Conservation (phyloP, 495 filamentous ascomycete genomes). For the Penicillium lividum region DNA sequence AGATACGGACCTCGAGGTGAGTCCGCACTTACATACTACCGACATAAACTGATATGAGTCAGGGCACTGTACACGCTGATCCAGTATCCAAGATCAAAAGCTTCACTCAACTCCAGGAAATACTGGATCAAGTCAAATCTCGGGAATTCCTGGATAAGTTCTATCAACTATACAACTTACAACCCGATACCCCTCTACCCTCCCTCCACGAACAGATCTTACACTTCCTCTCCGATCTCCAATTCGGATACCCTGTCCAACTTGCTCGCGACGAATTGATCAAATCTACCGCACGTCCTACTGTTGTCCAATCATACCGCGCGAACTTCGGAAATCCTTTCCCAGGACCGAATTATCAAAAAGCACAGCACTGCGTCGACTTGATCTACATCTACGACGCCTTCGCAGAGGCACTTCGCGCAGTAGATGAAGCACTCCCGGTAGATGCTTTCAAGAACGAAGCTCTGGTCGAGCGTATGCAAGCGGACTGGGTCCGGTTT, state of each 20-base stretch:
- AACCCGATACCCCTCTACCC: not conserved
- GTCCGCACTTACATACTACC: not conserved
- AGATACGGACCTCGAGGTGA: constrained; percentile 4
- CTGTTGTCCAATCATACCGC: not conserved
- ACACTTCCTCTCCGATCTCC: not conserved
- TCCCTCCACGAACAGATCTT: not conserved
- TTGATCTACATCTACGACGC: constrained; percentile 4
- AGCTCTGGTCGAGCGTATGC: not conserved
- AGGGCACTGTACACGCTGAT: not conserved
- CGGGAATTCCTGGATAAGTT: not conserved
- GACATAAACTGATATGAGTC: not conserved
- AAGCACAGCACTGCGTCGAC: constrained; percentile 2
- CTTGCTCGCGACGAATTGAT: constrained; percentile 1
- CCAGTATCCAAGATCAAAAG: not conserved
- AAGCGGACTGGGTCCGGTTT: constrained; percentile 3
- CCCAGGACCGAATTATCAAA: not conserved
- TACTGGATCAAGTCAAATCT: not conserved
- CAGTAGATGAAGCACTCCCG: not conserved
- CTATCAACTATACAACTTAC: not conserved
- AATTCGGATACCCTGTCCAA: not conserved
- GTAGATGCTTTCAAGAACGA: not conserved
- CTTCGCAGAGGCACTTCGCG: not conserved
- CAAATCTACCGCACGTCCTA: not conserved
- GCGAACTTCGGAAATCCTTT: constrained; percentile 4
- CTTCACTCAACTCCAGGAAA: not conserved